These are phyloP conservation scores for Lactarius sp. DNA, from an alignment of 768 basidiomycete species.

Conservation along the genomic window DNA sequence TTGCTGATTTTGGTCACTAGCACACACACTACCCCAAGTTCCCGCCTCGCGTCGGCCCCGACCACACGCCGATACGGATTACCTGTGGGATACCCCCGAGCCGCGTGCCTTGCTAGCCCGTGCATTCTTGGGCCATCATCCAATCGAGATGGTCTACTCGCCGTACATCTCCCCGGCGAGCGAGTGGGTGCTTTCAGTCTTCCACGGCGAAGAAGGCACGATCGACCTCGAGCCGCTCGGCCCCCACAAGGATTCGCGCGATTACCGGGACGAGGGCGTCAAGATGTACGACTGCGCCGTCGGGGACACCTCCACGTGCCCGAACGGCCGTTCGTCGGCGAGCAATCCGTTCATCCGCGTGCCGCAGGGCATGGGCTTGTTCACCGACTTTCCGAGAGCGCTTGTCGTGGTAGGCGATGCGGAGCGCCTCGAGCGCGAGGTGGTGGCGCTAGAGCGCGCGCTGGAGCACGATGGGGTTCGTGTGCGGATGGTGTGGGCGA, in stretches of 20 bases:
- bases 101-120: constrained; percentile 48
- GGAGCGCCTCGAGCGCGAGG: constrained; percentile 47
- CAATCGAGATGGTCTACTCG: constrained; percentile 34
- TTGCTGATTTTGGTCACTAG: constrained; percentile 24
- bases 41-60: constrained; percentile 47
- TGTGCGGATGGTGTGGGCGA: constrained; percentile 26
- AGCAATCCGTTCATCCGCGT: constrained; percentile 29
- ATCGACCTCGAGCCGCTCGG: constrained; percentile 30
- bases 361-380: constrained; percentile 38
- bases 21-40: constrained; percentile 45
- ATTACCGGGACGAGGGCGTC: constrained; percentile 26
- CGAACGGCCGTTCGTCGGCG: constrained; percentile 19
- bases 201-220: constrained; percentile 31
- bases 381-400: constrained; percentile 42
- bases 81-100: constrained; percentile 50
- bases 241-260: constrained; percentile 26
- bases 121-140: constrained; percentile 46
- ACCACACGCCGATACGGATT: constrained; percentile 46
- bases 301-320: background rate
- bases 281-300: constrained; percentile 31
- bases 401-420: constrained; percentile 47
- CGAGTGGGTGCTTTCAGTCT: constrained; percentile 32
- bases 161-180: constrained; percentile 36
- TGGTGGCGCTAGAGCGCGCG: constrained; percentile 29
- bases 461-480: constrained; percentile 25